Base-by-base conservation (phyloP, 2,329 filamentous ascomycete genomes). In the Pseudocercospora cruenta region DNA sequence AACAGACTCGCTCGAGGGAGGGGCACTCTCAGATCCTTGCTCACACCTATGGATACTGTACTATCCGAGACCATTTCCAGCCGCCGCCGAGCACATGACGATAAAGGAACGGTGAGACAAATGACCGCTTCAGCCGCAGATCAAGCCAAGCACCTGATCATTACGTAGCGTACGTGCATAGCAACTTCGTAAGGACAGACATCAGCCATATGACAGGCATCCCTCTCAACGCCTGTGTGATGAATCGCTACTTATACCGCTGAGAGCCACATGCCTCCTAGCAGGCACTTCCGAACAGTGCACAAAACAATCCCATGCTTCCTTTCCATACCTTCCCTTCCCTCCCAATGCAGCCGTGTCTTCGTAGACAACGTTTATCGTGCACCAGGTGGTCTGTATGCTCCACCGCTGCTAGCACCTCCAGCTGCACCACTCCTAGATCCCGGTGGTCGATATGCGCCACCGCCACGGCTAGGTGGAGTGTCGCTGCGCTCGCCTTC, bases 371-470 rank as follows among this genome's bases (percentile, higher is more conserved):
- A n/a, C 16, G 9, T 26, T 45, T 58, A 68, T 28, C 69, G 64
- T 28, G 64, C 66, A 8, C 71, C 72, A 57, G 73, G 72, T 49
- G 73, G 70, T 24, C 68, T 58, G 65, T 74, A 74, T 22, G 72
- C 71, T 26, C 71, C 73, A 36, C 72, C 72, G 54, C 64, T 66
- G 67, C 57, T 31, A n/a, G 62, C 71, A 26, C 33, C 51, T 36
- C 28, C 55, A 36, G n/a, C 33, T 0, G 21, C 47, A 24, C 67
- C 72, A 66, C 47, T 62, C 54, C 68, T 69, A 31, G 64, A 63
- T 31, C 65, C 69, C 21, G 74, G 74, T 36, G 72, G 68, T 47
- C 67, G 67, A 67, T 75, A 75, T 5, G 72, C 66, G 53, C 70
- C 67, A 16, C 69, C 66, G 22, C 63, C 45, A 14, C 60, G 60